phyloP scores from a whole-genome alignment of 176 grass and related monocot genomes.

The Poa pratensis region DNA sequence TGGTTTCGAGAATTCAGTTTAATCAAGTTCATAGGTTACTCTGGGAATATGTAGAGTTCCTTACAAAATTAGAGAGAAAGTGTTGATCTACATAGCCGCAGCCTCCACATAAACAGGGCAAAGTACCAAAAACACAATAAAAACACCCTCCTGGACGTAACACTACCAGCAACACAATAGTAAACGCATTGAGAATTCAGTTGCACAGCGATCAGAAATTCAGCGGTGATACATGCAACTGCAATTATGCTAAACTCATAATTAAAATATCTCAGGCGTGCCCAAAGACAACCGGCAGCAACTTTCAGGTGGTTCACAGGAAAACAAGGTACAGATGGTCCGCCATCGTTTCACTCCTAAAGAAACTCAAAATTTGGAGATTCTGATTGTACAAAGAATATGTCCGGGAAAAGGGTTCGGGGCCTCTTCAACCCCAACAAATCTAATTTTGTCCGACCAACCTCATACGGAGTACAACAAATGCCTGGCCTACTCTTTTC shows the following conservation, averaged over 20 bases:
- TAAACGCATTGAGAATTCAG: too few relatives aligned
- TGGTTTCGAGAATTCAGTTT: neutral
- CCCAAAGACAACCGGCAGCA: neutral
- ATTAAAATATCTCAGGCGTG: neutral
- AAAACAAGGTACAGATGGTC: neutral
- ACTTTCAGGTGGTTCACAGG: neutral
- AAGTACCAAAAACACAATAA: neutral
- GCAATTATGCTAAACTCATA: neutral
- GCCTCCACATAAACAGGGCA: neutral
- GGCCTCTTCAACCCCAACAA: slow-evolving; percentile 51
- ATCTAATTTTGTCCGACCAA: slow-evolving; percentile 47
- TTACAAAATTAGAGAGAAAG: neutral
- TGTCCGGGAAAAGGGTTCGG: slow-evolving; percentile 45
- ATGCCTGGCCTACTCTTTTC: slow-evolving; percentile 46
- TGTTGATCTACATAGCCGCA: neutral
- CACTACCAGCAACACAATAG: neutral
- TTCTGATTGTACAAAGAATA: slow-evolving; percentile 79
- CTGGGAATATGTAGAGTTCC: neutral
- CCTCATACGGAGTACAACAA: slow-evolving; percentile 43
- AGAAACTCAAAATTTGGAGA: slow-evolving; percentile 42
- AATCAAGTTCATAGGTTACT: neutral
- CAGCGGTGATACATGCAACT: neutral
- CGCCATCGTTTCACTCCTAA: slow-evolving; percentile 3
- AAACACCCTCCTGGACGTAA: too few relatives aligned
- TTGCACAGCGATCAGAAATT: too few relatives aligned